Evolutionary conservation across 352 stramenopile species (phyloP).

Genomic region (Phytopythium oedochilum): DNA sequence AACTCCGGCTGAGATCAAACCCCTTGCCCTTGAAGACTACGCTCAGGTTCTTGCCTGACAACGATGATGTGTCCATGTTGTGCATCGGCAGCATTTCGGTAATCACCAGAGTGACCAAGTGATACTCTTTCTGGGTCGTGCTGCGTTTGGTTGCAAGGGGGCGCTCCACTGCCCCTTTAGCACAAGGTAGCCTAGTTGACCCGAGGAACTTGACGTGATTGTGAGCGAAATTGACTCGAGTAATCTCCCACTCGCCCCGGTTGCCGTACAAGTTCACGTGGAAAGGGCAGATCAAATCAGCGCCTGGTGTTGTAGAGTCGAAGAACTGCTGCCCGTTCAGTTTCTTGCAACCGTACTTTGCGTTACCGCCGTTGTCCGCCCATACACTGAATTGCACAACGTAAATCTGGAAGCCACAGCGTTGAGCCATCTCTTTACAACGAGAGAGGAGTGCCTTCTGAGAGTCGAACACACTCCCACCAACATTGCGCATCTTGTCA

Average conservation of each 20-base stretch:
- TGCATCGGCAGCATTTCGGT: too few relatives aligned
- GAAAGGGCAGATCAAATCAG: constrained; percentile 56
- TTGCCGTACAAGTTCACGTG: constrained; percentile 76
- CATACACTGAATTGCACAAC: constrained; percentile 60
- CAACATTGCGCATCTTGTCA: too few relatives aligned
- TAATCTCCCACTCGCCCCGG: constrained; percentile 62
- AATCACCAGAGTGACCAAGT: too few relatives aligned
- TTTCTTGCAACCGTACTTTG: constrained; percentile 82
- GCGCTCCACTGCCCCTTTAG: too few relatives aligned
- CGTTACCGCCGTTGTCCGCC: constrained; percentile 58
- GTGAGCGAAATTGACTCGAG: constrained; percentile 60
- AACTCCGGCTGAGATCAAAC: too few relatives aligned
- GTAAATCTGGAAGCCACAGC: constrained; percentile 64
- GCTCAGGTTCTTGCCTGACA: too few relatives aligned
- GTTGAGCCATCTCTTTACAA: too few relatives aligned
- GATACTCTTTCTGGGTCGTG: constrained; percentile 26
- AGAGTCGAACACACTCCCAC: too few relatives aligned
- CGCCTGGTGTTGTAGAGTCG: constrained; percentile 39
- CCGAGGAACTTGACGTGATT: constrained; percentile 86
- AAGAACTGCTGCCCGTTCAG: constrained; percentile 74
- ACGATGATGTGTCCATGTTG: too few relatives aligned
- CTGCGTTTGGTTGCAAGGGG: constrained; percentile 15
- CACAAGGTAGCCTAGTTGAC: too few relatives aligned
- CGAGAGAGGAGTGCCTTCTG: too few relatives aligned
- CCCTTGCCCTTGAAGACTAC: too few relatives aligned